These are phyloP conservation scores for Orbilia javanica DNA, from an alignment of 2,329 filamentous ascomycete species.

Conservation along the genomic window DNA sequence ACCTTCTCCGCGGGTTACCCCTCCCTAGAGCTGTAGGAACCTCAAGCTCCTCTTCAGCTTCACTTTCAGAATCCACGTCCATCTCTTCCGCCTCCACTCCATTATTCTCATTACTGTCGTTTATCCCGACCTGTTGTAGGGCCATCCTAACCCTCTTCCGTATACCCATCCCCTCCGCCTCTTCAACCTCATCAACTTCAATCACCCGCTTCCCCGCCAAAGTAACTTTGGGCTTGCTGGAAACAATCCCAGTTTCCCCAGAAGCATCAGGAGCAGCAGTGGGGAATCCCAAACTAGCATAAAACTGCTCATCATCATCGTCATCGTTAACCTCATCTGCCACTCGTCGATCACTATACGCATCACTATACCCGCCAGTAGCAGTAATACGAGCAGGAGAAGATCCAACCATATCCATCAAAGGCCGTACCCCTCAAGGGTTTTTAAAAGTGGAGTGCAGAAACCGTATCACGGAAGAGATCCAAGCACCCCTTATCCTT, in stretches of 20 bases:
- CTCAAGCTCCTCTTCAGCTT: not conserved
- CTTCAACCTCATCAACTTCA: constrained; percentile 17
- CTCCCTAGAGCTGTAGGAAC: not conserved
- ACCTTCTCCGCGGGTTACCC: constrained; percentile 19
- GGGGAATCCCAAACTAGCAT: constrained; percentile 9
- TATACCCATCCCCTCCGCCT: not conserved
- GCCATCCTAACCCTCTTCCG: constrained; percentile 28
- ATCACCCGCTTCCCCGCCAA: constrained; percentile 47
- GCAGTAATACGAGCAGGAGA: not conserved
- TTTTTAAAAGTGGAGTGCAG: not conserved
- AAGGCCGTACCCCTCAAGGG: not conserved
- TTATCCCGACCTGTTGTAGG: not conserved
- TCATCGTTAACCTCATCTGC: constrained; percentile 8
- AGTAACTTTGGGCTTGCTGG: constrained; percentile 20
- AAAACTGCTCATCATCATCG: constrained; percentile 12
- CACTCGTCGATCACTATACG: constrained; percentile 15
- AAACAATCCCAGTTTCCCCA: not conserved
- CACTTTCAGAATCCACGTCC: constrained; percentile 23
- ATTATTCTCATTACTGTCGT: not conserved
- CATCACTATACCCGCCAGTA: constrained; percentile 15
- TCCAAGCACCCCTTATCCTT: not conserved
- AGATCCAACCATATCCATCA: constrained; percentile 14
- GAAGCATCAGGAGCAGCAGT: not conserved
- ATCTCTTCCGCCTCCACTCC: constrained; percentile 1
- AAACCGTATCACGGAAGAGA: not conserved